Evolutionary conservation across 2,329 filamentous ascomycete species (phyloP).

Genomic region (Cladosporium austrohemisphaericum): DNA sequence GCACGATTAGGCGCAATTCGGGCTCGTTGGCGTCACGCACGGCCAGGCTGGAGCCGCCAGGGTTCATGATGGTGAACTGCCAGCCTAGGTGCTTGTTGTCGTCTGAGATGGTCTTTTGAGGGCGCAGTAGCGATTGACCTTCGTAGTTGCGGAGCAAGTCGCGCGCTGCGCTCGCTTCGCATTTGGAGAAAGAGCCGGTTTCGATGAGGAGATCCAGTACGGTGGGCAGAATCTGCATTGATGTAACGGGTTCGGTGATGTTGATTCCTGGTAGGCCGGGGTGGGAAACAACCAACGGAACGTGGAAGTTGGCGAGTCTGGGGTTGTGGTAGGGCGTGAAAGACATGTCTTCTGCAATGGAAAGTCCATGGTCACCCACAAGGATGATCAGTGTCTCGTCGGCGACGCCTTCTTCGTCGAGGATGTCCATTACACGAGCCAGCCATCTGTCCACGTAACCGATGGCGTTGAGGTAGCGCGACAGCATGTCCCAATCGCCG

Average conservation of each 20-base stretch:
- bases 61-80: conserved; percentile 16
- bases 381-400: conserved; percentile 46
- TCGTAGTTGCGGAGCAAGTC: conserved; percentile 45
- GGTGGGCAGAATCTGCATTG: conserved; percentile 44
- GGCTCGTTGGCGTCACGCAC: conserved; percentile 12
- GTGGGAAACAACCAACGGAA: conserved; percentile 45
- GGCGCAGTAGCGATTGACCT: conserved; percentile 45
- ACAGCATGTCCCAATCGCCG: conserved; percentile 22
- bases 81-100: conserved; percentile 15
- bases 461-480: conserved; percentile 43
- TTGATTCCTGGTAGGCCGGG: conserved; percentile 42
- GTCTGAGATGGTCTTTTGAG: conserved; percentile 10
- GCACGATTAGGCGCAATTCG: conserved; percentile 9
- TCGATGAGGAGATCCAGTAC: conserved; percentile 44
- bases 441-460: conserved; percentile 41
- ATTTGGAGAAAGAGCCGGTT: conserved; percentile 37
- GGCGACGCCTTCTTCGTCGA: conserved; percentile 43
- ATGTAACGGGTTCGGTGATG: conserved; percentile 39
- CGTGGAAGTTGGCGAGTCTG: conserved; percentile 43
- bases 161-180: conserved; percentile 33
- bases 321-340: conserved; percentile 42
- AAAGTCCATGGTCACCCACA: conserved; percentile 41
- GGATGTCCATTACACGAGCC: conserved; percentile 37
- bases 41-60: conserved; percentile 17
- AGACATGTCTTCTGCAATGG: conserved; percentile 41